These are phyloP conservation scores for Lasiodiplodia hormozganensis DNA, from an alignment of 2,329 filamentous ascomycete genomes.

Conservation along the genomic window DNA sequence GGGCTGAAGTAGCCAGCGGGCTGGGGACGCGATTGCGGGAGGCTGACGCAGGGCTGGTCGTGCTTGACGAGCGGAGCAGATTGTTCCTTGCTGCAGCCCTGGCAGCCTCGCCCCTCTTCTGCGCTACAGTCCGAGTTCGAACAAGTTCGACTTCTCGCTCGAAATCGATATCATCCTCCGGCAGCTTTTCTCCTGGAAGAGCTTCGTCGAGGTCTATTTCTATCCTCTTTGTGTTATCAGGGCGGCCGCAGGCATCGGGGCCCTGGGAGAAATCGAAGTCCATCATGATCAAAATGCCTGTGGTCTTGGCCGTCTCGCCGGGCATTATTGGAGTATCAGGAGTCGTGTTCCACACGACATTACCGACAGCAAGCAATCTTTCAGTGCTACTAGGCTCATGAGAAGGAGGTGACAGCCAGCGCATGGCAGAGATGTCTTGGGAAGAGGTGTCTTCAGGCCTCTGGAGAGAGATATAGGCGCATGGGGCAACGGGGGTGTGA, in stretches of 20 bases:
- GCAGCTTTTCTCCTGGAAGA: constrained; percentile 46
- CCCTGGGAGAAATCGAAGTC: constrained; percentile 46
- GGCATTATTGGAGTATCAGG: constrained; percentile 26
- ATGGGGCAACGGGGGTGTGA: constrained; percentile 45
- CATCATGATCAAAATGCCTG: constrained; percentile 46
- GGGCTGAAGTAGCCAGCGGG: constrained; percentile 27
- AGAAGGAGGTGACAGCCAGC: constrained; percentile 42
- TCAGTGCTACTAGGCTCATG: constrained; percentile 36
- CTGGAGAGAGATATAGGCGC: constrained; percentile 45
- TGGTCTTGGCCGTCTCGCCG: constrained; percentile 33
- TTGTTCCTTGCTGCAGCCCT: constrained; percentile 34
- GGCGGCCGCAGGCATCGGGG: constrained; percentile 31
- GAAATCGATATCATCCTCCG: constrained; percentile 49
- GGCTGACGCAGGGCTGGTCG: constrained; percentile 33
- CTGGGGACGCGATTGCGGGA: constrained; percentile 28
- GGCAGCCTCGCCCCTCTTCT: constrained; percentile 42
- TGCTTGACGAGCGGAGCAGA: constrained; percentile 42
- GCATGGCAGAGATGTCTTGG: constrained; percentile 46
- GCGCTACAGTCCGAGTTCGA: constrained; percentile 46
- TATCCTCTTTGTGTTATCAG: constrained; percentile 35
- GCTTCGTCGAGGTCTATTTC: constrained; percentile 48
- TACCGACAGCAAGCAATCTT: constrained; percentile 48
- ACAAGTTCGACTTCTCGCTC: constrained; percentile 50
- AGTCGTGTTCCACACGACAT: constrained; percentile 24
- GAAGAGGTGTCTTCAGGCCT: constrained; percentile 41